Conservation (phyloP, 495 filamentous ascomycete species). For the Daldinia loculata region DNA sequence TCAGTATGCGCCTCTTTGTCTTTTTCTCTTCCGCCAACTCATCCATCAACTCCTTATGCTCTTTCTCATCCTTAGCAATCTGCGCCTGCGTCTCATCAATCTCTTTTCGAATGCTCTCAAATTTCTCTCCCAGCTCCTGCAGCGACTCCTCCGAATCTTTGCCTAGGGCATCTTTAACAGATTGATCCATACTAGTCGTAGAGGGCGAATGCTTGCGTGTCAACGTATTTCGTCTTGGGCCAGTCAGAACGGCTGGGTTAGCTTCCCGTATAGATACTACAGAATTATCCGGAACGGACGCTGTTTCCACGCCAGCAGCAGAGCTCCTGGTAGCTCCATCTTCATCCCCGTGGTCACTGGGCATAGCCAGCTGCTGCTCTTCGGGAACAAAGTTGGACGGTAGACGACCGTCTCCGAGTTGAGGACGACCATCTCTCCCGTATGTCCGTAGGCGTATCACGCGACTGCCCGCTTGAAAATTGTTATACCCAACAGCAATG, state of each 20-base stretch:
- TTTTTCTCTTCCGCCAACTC: slow-evolving; percentile 78
- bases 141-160: slow-evolving; percentile 56
- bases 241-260: slow-evolving; percentile 61
- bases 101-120: slow-evolving; percentile 76
- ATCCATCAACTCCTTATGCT: slow-evolving; percentile 72
- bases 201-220: slow-evolving; percentile 82
- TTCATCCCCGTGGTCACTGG: slow-evolving; percentile 50
- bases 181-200: slow-evolving; percentile 66
- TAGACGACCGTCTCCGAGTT: slow-evolving; percentile 61
- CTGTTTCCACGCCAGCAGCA: slow-evolving; percentile 62
- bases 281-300: slow-evolving; percentile 60
- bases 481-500: slow-evolving; percentile 84
- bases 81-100: slow-evolving; percentile 65
- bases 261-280: slow-evolving; percentile 70
- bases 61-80: slow-evolving; percentile 70
- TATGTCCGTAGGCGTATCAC: slow-evolving; percentile 82
- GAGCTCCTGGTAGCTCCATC: slow-evolving; percentile 50
- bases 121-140: slow-evolving; percentile 70
- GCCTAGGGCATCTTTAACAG: slow-evolving; percentile 54
- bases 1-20: slow-evolving; percentile 74
- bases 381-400: slow-evolving; percentile 63
- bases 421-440: slow-evolving; percentile 61
- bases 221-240: slow-evolving; percentile 70
- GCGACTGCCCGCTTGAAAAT: slow-evolving; percentile 88
- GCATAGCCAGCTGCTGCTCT: slow-evolving; percentile 53